phyloP scores from a whole-genome alignment of 2,329 filamentous ascomycete genomes.

The Triangularia verruculosa region DNA sequence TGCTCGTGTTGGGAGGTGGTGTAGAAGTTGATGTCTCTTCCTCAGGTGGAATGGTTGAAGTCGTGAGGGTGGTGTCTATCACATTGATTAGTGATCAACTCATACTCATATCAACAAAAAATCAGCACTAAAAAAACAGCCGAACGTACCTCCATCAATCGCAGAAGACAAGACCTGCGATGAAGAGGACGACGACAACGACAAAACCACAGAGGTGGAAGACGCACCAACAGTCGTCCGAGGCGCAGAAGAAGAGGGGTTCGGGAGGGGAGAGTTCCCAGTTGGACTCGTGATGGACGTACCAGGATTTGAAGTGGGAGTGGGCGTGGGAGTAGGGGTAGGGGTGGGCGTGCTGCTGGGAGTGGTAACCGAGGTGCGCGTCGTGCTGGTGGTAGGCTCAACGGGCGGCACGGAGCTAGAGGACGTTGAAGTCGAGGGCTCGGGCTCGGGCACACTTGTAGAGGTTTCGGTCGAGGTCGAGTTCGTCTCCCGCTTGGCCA shows the following conservation, averaged over 20 bases:
- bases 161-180: conserved; percentile 21
- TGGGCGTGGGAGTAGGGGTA: conserved; percentile 18
- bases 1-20: neutral
- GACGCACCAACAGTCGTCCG: conserved; percentile 21
- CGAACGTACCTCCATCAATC: conserved; percentile 25
- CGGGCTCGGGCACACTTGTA: conserved; percentile 20
- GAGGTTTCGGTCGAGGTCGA: conserved; percentile 27
- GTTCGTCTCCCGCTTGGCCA: conserved; percentile 56
- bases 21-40: conserved; percentile 1
- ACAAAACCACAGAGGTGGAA: conserved; percentile 10
- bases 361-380: conserved; percentile 4
- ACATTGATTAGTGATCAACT: conserved; percentile 2
- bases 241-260: conserved; percentile 27
- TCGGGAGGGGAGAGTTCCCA: conserved; percentile 28
- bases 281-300: conserved; percentile 29
- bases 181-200: conserved; percentile 19
- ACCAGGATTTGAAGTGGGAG: conserved; percentile 27
- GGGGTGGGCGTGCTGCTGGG: conserved; percentile 16
- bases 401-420: neutral
- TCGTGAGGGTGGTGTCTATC: conserved; percentile 23
- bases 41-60: conserved; percentile 11
- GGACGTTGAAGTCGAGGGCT: conserved; percentile 22
- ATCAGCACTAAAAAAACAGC: neutral
- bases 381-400: conserved; percentile 22
- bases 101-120: neutral